Base-by-base conservation (phyloP, 148 eudicot species). In the Drosera capensis region DNA sequence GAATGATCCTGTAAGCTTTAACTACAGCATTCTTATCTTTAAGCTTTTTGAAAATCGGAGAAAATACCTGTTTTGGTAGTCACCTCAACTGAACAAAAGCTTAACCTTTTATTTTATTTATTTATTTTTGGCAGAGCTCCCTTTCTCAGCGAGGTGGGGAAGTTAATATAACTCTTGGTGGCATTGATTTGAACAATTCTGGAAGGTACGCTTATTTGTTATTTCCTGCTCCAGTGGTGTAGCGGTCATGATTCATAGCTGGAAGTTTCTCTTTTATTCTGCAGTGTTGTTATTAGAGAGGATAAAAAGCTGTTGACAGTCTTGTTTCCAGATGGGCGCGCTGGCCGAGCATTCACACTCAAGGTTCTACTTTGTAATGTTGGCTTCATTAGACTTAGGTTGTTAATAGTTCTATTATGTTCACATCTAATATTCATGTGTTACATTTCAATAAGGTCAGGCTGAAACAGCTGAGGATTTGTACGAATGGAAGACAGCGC, bases 91-190 rank as follows among this genome's bases (percentile, higher is more conserved):
- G 38, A n/a, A n/a, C n/a, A n/a, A n/a, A n/a, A n/a, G n/a, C n/a
- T n/a, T n/a, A n/a, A n/a, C n/a, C n/a, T n/a, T n/a, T n/a, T n/a
- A n/a, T n/a, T n/a, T n/a, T n/a, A n/a, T n/a, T n/a, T 28, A 11
- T 53, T 25, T 44, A 20, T 52, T 45, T 45, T 20, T 24, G 14
- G 52, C 54, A 92, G 99, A 81, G 83, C 59, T 80, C 86, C 41
- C 86, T 92, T 64, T 94, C 99, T 25, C 99, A 81, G 57, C 78
- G 73, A 68, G 94, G 99, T 14, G 88, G 99, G 63, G 99, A 92
- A 70, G 99, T 92, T 35, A 92, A 92, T 69, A 66, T 92, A 62
- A 92, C 95, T 21, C 51, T 92, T 62, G 99, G 99, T 20, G 99
- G 99, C 36, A 85, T 92, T 64, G 99, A 92, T 65, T 79, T 92